A percentile compares a stretch with the other conserved stretches of the same genome.
phyloP scores from a whole-genome alignment of 129 eudicot genomes.

The Arctium lappa region DNA sequence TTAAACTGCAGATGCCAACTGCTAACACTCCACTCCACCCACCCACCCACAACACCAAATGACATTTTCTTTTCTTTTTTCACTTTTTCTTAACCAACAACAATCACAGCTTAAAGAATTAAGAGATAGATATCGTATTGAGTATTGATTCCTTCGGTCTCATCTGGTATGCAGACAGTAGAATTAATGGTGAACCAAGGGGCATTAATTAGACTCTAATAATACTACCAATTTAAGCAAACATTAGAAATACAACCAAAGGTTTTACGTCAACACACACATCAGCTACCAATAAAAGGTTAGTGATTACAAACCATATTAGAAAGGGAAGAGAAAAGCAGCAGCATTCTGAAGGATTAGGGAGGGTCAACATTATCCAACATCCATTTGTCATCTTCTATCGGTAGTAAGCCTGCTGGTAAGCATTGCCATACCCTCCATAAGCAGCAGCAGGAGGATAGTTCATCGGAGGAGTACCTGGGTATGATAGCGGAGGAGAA shows the following conservation, averaged over 20 bases:
- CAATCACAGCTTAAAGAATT: not conserved
- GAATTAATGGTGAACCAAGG: not conserved
- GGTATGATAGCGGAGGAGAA: conserved; percentile 61
- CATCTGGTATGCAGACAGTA: not conserved
- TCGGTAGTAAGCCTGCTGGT: conserved; percentile 76
- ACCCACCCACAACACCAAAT: no score
- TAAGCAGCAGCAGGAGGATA: conserved; percentile 41
- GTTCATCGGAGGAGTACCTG: conserved; percentile 74
- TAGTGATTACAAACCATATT: conserved; percentile 87
- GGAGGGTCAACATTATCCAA: conserved; percentile 49
- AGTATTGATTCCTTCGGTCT: not conserved
- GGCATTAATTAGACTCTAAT: not conserved
- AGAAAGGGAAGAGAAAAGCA: conserved; percentile 14
- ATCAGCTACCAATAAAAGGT: conserved; percentile 88
- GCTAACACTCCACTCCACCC: no score
- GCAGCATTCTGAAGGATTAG: conserved; percentile 17
- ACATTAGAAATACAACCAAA: conserved; percentile 68
- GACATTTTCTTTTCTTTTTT: no score
- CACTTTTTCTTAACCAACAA: no score
- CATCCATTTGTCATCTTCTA: conserved; percentile 47
- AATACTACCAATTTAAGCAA: not conserved
- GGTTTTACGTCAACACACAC: conserved; percentile 42
- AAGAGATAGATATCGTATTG: not conserved
- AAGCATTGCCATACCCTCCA: conserved; percentile 53
- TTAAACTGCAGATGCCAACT: no score